Conservation (phyloP, 768 basidiomycete genomes). For the Mycena leptocephala region DNA sequence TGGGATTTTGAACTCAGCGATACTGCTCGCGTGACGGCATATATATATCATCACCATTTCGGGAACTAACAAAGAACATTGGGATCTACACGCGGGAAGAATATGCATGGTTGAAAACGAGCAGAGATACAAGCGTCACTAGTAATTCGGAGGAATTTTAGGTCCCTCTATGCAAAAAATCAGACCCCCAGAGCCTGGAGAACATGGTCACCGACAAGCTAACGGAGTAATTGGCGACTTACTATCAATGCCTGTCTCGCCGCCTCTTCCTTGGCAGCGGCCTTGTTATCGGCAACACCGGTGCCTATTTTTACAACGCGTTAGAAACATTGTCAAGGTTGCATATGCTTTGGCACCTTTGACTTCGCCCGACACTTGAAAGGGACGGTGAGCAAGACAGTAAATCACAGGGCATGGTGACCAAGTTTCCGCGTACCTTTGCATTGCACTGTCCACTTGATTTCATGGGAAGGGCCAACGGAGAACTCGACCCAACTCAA, state of each 20-base stretch:
- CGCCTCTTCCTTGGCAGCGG: slow-evolving; percentile 64
- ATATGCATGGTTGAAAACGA: background rate
- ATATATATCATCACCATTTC: no score
- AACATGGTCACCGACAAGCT: background rate
- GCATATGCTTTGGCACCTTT: slow-evolving; percentile 12
- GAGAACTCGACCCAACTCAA: slow-evolving; percentile 60
- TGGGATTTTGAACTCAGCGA: slow-evolving; percentile 20
- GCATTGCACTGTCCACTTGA: slow-evolving; percentile 70
- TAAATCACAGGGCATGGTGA: background rate
- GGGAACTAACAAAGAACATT: background rate
- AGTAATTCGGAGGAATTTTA: background rate
- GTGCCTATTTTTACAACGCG: slow-evolving; percentile 61
- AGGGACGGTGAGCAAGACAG: background rate
- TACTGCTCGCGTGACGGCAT: background rate
- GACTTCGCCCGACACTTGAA: slow-evolving; percentile 29
- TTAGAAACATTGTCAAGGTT: background rate
- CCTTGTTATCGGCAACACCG: slow-evolving; percentile 61
- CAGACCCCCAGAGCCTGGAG: slow-evolving; percentile 14
- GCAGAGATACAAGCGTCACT: background rate
- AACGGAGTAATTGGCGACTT: slow-evolving; percentile 9
- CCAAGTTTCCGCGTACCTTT: slow-evolving; percentile 62
- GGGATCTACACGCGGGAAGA: background rate
- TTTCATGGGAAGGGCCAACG: slow-evolving; percentile 59
- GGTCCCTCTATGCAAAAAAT: background rate
- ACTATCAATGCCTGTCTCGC: slow-evolving; percentile 62